These are phyloP conservation scores for Gossypium raimondii DNA, from an alignment of 345 rosid genomes.

Conservation along the genomic window DNA sequence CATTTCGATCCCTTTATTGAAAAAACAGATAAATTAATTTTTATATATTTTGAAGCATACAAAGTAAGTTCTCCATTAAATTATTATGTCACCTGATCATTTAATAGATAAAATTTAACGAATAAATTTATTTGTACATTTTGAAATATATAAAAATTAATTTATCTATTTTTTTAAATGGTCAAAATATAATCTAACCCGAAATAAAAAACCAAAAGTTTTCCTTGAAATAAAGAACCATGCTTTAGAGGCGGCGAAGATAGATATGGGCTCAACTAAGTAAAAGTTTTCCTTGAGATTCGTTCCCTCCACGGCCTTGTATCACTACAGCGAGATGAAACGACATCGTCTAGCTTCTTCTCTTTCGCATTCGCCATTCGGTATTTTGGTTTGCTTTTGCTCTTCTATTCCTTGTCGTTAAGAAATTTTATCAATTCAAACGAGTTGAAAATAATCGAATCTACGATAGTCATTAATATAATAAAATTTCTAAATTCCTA, in stretches of 20 bases:
- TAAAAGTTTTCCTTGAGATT: background rate
- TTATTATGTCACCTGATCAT: too few relatives aligned
- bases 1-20: rapidly evolving
- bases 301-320: background rate
- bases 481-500: background rate
- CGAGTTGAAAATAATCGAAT: background rate
- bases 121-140: too few relatives aligned
- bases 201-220: background rate
- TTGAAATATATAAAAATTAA: too few relatives aligned
- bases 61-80: too few relatives aligned
- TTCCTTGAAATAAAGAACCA: background rate
- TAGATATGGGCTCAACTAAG: background rate
- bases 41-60: rapidly evolving
- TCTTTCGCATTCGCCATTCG: background rate
- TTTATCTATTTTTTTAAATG: too few relatives aligned
- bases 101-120: too few relatives aligned
- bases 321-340: background rate
- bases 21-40: too few relatives aligned
- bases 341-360: background rate
- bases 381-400: background rate
- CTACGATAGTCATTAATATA: background rate
- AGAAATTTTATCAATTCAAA: background rate
- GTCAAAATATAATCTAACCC: too few relatives aligned
- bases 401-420: background rate
- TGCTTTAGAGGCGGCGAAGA: background rate